phyloP scores from a whole-genome alignment of 805 yeast species.

The Spencermartinsiella europaea region DNA sequence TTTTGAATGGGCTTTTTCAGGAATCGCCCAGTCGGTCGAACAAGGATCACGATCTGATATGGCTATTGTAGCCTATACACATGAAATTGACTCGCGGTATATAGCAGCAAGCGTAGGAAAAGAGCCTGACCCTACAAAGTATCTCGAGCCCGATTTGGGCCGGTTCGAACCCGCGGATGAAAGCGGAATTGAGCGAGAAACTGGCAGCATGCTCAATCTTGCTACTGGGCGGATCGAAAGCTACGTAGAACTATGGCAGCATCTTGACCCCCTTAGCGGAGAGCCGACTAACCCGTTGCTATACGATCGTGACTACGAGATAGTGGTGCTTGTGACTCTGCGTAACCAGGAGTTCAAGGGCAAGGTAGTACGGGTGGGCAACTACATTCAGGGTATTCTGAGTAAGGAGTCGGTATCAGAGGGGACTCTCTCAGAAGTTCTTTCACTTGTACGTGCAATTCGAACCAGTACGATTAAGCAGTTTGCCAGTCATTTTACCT shows the following conservation, averaged over 20 bases:
- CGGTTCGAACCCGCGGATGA: constrained; percentile 35
- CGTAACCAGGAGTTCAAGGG: constrained; percentile 34
- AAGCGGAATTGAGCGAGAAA: constrained; percentile 43
- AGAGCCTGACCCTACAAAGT: background rate
- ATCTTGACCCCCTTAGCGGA: constrained; percentile 37
- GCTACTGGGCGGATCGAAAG: constrained; percentile 38
- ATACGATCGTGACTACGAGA: background rate
- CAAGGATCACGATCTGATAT: background rate
- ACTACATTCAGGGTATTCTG: constrained; percentile 49
- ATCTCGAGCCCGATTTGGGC: constrained; percentile 39
- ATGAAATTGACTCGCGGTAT: constrained; percentile 17
- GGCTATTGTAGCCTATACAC: constrained; percentile 10
- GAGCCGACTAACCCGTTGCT: background rate
- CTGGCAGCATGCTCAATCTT: constrained; percentile 46
- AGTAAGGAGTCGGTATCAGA: constrained; percentile 12
- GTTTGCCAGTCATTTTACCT: background rate
- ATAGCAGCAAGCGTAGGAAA: background rate
- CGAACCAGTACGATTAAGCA: background rate
- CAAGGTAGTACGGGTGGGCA: constrained; percentile 43
- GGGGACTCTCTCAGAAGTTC: background rate
- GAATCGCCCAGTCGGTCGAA: constrained; percentile 13
- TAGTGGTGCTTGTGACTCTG: constrained; percentile 23
- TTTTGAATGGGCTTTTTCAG: constrained; percentile 32
- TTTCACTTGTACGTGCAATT: background rate
- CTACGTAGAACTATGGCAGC: constrained; percentile 53